Conservation (phyloP, 148 eudicot species). For the Vaccinium vitisidaea region DNA sequence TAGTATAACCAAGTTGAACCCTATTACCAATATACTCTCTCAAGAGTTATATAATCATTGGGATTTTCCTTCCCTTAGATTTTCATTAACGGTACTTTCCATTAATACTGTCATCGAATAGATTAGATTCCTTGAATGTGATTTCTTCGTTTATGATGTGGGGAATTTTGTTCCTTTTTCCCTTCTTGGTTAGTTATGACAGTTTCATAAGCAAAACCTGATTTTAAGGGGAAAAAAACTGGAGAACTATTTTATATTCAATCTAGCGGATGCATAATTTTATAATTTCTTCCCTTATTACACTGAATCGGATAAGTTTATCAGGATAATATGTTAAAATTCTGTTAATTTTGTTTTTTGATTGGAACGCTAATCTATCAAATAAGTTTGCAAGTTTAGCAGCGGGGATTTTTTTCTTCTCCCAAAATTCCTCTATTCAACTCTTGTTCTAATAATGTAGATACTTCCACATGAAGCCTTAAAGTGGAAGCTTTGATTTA, state of each 20-base stretch:
- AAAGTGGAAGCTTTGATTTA: conserved; percentile 3
- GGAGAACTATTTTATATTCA: not conserved
- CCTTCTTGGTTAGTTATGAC: not conserved
- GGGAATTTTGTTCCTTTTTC: not conserved
- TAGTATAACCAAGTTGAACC: no score
- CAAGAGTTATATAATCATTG: not conserved
- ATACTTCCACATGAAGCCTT: not conserved
- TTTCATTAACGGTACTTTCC: not conserved
- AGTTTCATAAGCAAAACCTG: not conserved
- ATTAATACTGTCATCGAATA: not conserved
- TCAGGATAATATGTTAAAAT: not conserved
- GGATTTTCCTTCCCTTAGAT: not conserved
- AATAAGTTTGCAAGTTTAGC: not conserved
- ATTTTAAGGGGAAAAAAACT: not conserved
- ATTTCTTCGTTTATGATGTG: not conserved
- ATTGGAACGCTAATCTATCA: not conserved
- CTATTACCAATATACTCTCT: no score
- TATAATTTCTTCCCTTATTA: not conserved
- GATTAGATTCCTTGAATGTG: no score
- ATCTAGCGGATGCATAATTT: not conserved
- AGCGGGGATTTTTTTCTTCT: not conserved
- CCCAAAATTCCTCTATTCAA: not conserved
- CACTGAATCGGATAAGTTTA: not conserved
- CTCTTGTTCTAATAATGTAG: not conserved
- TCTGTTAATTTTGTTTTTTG: not conserved